Percentiles rank a stretch among this genome's conserved stretches.
phyloP scores from a whole-genome alignment of 257 asterid species.

The Mentha longifolia region DNA sequence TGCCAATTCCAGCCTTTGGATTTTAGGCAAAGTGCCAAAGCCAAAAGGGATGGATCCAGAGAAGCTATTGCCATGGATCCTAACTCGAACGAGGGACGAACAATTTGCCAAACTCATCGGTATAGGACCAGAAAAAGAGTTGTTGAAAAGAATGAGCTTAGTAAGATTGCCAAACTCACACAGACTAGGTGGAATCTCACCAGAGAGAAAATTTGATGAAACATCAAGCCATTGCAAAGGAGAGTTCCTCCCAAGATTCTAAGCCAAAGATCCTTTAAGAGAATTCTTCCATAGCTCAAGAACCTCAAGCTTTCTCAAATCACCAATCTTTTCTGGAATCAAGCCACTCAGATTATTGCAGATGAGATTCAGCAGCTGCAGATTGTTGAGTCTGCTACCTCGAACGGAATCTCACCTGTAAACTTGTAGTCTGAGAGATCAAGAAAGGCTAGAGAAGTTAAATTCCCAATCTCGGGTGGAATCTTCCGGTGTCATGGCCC shows the following conservation, averaged over 20 bases:
- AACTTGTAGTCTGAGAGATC: conserved; percentile 69
- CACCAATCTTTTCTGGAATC: conserved; percentile 56
- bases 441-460: conserved; percentile 50
- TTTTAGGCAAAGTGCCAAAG: conserved; percentile 63
- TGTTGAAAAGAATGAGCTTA: conserved; percentile 76
- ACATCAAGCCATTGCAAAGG: conserved; percentile 74
- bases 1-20: conserved; percentile 67
- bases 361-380: conserved; percentile 78
- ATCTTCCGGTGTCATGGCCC: too few species aligned
- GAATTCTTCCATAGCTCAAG: conserved; percentile 74
- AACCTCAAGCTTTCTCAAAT: conserved; percentile 54
- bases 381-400: conserved; percentile 57
- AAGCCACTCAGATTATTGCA: conserved; percentile 59
- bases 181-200: conserved; percentile 67
- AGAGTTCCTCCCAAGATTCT: conserved; percentile 57
- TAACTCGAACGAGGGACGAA: conserved; percentile 66
- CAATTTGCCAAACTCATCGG: conserved; percentile 66
- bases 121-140: conserved; percentile 72
- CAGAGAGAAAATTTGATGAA: conserved; percentile 65
- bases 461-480: conserved; percentile 66
- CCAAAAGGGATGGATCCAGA: conserved; percentile 75
- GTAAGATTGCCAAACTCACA: conserved; percentile 65
- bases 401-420: conserved; percentile 66
- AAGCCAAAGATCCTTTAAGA: conserved; percentile 61
- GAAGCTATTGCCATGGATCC: conserved; percentile 62